phyloP scores from a whole-genome alignment of 2,329 filamentous ascomycete species.

The Aspergillus ustus region DNA sequence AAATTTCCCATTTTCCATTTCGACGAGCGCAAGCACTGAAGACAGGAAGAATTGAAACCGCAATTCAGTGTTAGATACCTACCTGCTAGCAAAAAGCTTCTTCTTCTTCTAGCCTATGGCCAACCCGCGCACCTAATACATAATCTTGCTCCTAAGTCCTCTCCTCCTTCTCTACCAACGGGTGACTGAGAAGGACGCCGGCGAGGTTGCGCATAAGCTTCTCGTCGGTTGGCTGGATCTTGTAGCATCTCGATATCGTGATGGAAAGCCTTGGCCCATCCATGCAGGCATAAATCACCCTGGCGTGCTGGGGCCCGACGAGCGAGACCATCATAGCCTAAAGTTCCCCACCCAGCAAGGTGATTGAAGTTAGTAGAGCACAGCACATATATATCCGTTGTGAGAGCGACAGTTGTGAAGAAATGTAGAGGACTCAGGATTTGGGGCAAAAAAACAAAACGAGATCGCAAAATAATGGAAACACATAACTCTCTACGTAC shows the following conservation, averaged over 20 bases:
- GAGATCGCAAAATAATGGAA: no score
- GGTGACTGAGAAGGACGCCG: background rate
- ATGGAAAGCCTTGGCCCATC: background rate
- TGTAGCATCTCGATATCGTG: background rate
- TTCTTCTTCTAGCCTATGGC: background rate
- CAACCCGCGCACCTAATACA: no score
- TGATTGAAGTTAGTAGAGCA: background rate
- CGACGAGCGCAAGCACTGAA: no score
- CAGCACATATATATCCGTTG: background rate
- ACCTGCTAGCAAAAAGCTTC: background rate
- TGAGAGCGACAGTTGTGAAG: background rate
- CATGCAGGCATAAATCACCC: slow-evolving; percentile 6
- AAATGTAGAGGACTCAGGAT: background rate
- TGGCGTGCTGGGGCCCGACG: background rate
- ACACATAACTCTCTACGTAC: background rate
- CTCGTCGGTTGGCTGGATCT: background rate
- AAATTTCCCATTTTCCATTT: no score
- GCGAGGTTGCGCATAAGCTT: background rate
- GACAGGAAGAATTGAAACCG: background rate
- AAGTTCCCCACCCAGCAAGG: background rate
- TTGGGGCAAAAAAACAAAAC: no score
- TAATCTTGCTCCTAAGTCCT: background rate
- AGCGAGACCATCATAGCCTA: slow-evolving; percentile 11
- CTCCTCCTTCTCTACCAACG: background rate
- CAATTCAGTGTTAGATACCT: background rate